Percentiles rank a stretch among this genome's conserved stretches.
Evolutionary conservation across 1,139 yeast species (phyloP).

Genomic region (Nakaseomyces bracarensis): DNA sequence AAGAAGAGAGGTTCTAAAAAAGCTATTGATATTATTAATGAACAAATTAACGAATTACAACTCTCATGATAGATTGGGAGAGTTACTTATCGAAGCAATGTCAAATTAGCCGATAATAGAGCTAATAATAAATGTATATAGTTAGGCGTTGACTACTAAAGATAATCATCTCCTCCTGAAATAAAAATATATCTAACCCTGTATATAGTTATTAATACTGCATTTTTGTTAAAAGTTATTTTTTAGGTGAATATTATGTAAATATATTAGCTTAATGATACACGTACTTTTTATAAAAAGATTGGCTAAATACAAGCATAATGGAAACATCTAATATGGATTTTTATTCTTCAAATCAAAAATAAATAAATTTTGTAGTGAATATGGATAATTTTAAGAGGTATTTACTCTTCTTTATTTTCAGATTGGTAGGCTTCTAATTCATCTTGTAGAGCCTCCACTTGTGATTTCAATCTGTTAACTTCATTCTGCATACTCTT

Average conservation of each 20-base stretch:
- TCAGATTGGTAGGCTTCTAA: constrained; percentile 9
- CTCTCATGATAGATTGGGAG: neutral
- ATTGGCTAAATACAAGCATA: no score
- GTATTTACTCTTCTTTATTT: neutral
- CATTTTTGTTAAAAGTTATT: neutral
- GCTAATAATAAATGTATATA: no score
- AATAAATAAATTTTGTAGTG: neutral
- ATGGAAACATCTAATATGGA: neutral
- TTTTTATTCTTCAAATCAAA: neutral
- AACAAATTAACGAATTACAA: constrained; percentile 1
- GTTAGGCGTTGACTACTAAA: no score
- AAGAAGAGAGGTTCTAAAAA: constrained; percentile 12
- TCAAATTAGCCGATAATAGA: neutral
- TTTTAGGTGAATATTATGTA: no score
- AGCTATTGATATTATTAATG: constrained; percentile 4
- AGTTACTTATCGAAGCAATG: neutral
- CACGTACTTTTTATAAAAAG: no score
- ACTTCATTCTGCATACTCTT: constrained; percentile 79
- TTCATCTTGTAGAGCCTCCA: constrained; percentile 44
- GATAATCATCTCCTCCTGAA: no score
- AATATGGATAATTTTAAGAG: neutral
- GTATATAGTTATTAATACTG: neutral
- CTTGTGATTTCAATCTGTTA: constrained; percentile 56
- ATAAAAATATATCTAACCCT: no score
- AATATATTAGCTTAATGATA: no score